These are phyloP conservation scores for Exophiala sideris DNA, from an alignment of 2,329 filamentous ascomycete genomes.

Conservation along the genomic window DNA sequence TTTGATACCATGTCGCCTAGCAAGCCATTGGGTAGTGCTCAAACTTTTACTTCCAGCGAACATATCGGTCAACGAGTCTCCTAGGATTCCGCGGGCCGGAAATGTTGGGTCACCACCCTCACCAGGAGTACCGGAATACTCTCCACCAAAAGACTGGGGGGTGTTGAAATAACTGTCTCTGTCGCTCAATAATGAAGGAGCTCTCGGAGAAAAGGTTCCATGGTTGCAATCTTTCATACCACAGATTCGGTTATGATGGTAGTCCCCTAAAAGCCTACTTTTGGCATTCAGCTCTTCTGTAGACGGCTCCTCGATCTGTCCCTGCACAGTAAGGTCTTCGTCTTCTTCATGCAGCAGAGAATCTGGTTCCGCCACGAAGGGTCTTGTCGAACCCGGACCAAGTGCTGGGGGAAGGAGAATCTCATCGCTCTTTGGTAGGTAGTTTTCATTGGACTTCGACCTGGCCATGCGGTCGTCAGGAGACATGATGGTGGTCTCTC, in stretches of 20 bases:
- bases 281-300: conserved; percentile 31
- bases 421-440: background rate
- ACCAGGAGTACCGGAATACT: conserved; percentile 21
- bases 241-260: conserved; percentile 38
- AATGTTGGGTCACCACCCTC: conserved; percentile 20
- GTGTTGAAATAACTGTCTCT: conserved; percentile 32
- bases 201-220: conserved; percentile 71
- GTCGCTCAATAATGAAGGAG: conserved; percentile 49
- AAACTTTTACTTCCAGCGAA: conserved; percentile 46
- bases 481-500: conserved; percentile 25
- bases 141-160: conserved; percentile 26
- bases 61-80: conserved; percentile 44
- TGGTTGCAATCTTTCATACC: conserved; percentile 58
- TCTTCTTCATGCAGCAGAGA: conserved; percentile 8
- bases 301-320: conserved; percentile 22
- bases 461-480: conserved; percentile 24
- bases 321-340: conserved; percentile 3
- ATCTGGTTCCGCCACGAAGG: conserved; percentile 19
- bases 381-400: conserved; percentile 1
- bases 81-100: conserved; percentile 38
- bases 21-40: conserved; percentile 69
- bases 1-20: conserved; percentile 69
- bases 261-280: conserved; percentile 40
- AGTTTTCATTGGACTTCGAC: conserved; percentile 17
- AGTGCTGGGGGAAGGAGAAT: conserved; percentile 11